Conservation (phyloP, 305 asterid species). For the Fraxinus angustifolia region DNA sequence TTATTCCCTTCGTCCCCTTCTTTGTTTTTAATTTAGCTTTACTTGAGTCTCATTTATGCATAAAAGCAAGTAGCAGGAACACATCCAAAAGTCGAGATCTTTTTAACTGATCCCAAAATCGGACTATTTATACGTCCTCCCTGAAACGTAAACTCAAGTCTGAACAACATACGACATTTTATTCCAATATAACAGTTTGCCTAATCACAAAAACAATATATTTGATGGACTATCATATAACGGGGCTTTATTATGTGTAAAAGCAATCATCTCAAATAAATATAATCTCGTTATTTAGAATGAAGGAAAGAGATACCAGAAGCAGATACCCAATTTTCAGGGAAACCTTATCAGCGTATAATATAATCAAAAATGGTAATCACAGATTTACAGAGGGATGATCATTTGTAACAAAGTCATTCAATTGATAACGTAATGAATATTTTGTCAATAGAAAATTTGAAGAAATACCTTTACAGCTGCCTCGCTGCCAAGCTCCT, state of each 20-base stretch:
- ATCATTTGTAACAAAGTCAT: background rate
- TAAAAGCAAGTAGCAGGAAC: background rate
- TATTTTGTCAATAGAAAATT: constrained; percentile 4
- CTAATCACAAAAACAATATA: background rate
- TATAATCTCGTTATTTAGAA: background rate
- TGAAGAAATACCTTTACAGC: constrained; percentile 72
- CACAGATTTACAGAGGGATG: background rate
- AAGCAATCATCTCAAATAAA: background rate
- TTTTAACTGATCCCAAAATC: background rate
- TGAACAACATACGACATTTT: background rate
- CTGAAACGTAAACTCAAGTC: background rate
- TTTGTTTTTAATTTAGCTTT: background rate
- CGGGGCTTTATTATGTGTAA: background rate
- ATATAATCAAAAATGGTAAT: background rate
- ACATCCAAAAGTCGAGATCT: background rate
- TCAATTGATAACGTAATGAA: background rate
- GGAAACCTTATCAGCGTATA: background rate
- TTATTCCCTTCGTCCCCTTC: background rate
- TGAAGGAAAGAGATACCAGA: background rate
- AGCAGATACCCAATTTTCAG: background rate
- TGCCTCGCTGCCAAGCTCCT: constrained; percentile 80
- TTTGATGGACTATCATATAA: background rate
- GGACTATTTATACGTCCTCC: background rate
- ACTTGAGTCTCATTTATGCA: background rate
- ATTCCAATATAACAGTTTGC: background rate